Conservation (phyloP, 257 asterid genomes). For the Solanum dulcamara region DNA sequence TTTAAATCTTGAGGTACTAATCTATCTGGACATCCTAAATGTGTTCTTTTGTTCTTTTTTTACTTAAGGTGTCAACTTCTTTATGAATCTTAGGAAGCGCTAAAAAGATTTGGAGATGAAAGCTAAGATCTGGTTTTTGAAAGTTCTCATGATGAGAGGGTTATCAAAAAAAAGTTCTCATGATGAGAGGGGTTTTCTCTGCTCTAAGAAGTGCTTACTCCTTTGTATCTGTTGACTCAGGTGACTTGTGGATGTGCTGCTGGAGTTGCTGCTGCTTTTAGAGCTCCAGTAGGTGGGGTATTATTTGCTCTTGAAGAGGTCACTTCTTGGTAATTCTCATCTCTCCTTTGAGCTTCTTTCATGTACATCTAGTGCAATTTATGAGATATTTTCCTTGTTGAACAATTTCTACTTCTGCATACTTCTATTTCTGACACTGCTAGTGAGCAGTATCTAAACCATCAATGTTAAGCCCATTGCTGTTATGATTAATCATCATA, state of each 20-base stretch:
- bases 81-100: background rate
- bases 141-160: constrained; percentile 15
- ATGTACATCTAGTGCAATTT: background rate
- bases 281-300: constrained; percentile 99
- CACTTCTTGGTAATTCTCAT: constrained; percentile 71
- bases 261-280: constrained; percentile 99
- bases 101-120: background rate
- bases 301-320: constrained; percentile 97
- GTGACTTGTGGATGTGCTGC: constrained; percentile 99
- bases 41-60: background rate
- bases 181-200: constrained; percentile 26
- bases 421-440: background rate
- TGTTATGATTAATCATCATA: background rate
- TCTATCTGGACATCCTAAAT: background rate
- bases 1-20: background rate
- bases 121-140: background rate
- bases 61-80: background rate
- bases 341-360: constrained; percentile 4
- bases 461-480: background rate
- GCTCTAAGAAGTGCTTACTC: constrained; percentile 21
- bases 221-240: constrained; percentile 44
- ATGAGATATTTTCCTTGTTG: background rate
- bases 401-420: background rate
- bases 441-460: background rate
- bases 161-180: background rate